Evolutionary conservation across 768 basidiomycete genomes (phyloP).

Genomic region (Roridomyces roridus): DNA sequence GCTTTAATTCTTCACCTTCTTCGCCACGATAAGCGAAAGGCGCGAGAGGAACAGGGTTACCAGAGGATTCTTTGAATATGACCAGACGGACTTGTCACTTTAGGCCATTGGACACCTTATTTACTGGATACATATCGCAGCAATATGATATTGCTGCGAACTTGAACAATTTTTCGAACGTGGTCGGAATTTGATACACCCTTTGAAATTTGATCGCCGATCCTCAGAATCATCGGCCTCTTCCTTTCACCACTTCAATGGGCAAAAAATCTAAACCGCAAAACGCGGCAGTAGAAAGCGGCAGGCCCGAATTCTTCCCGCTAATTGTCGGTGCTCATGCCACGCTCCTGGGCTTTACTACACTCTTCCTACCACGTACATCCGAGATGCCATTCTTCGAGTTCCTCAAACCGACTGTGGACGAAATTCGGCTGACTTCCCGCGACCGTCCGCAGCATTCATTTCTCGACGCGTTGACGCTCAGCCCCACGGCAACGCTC

Average conservation of each 20-base stretch:
- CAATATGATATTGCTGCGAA: too few species aligned
- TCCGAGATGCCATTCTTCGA: constrained; percentile 51
- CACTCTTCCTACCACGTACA: constrained; percentile 70
- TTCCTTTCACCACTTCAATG: too few species aligned
- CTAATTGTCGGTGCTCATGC: constrained; percentile 73
- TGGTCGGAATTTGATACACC: too few species aligned
- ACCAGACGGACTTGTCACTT: too few species aligned
- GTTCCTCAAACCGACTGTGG: too few species aligned
- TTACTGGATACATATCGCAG: too few species aligned
- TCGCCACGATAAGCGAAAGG: constrained; percentile 15
- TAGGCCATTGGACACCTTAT: too few species aligned
- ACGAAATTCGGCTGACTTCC: constrained; percentile 42
- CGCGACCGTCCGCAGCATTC: constrained; percentile 72
- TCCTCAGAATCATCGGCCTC: too few species aligned
- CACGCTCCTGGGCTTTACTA: constrained; percentile 67
- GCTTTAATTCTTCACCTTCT: constrained; percentile 14
- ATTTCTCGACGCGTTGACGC: constrained; percentile 71
- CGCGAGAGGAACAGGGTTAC: not conserved
- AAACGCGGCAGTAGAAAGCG: not conserved
- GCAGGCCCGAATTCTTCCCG: constrained; percentile 43
- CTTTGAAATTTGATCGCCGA: too few species aligned
- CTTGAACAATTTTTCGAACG: too few species aligned
- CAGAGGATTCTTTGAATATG: too few species aligned
- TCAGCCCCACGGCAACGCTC: constrained; percentile 62
- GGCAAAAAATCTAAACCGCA: constrained; percentile 13